These are phyloP conservation scores for Nakaseomyces glabratus DNA, from an alignment of 1,139 yeast genomes.

Conservation along the genomic window DNA sequence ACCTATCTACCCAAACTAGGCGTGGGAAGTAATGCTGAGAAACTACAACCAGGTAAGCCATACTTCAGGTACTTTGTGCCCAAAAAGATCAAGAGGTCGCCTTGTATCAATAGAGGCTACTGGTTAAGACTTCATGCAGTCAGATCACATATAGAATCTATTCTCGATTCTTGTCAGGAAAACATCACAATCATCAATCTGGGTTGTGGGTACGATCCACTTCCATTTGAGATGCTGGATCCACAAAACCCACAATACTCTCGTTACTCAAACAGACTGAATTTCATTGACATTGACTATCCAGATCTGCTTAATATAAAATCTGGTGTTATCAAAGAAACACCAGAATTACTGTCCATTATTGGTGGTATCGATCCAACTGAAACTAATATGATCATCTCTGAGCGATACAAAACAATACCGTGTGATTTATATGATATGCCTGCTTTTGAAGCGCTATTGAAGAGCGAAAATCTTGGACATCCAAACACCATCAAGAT, in stretches of 20 bases:
- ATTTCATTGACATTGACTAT: slow-evolving; percentile 66
- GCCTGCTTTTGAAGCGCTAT: slow-evolving; percentile 34
- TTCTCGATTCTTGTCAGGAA: slow-evolving; percentile 22
- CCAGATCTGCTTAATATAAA: slow-evolving; percentile 57
- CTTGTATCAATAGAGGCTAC: slow-evolving; percentile 75
- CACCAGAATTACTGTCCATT: slow-evolving; percentile 41
- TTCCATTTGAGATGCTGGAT: slow-evolving; percentile 60
- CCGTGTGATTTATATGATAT: slow-evolving; percentile 63
- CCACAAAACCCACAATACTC: slow-evolving; percentile 22
- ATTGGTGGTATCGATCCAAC: slow-evolving; percentile 33
- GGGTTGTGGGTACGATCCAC: slow-evolving; percentile 78
- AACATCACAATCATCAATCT: slow-evolving; percentile 47
- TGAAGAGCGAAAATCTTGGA: slow-evolving; percentile 25
- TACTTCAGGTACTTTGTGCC: slow-evolving; percentile 64
- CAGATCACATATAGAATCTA: slow-evolving; percentile 43
- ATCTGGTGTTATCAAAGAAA: slow-evolving; percentile 40
- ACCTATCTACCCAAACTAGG: slow-evolving; percentile 42
- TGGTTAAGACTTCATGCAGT: slow-evolving; percentile 76
- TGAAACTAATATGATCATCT: slow-evolving; percentile 21
- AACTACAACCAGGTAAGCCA: slow-evolving; percentile 27
- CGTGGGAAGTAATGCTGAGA: slow-evolving; percentile 13
- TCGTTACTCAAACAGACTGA: slow-evolving; percentile 29
- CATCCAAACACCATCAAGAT: slow-evolving; percentile 38
- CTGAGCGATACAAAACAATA: slow-evolving; percentile 47
- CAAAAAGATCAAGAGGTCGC: slow-evolving; percentile 56